Base-by-base conservation (phyloP, 331 rosid genomes). In the Phaseolus coccineus region DNA sequence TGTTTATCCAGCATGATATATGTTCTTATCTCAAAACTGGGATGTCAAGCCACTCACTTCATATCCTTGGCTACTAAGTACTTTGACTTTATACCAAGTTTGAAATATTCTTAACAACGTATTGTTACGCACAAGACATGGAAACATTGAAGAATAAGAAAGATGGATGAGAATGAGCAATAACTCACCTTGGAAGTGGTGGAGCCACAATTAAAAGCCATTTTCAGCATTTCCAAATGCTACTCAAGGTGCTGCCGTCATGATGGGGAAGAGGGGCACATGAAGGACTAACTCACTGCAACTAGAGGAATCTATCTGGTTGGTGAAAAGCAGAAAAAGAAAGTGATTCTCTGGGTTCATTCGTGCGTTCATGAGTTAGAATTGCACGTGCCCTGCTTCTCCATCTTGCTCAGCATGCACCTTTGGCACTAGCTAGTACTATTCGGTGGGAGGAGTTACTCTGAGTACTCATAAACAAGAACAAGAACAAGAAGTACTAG, bases 341-440 rank as follows among this genome's bases (percentile, higher is more conserved):
- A 55, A 4, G 72, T 59, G 59, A 40, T 78, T 58, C 55, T 71
- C 46, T 77, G 33, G 44, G 51, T 56, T 78, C 16, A 67, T 35
- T 87, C 69, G 37, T 58, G 81, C 90, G 57, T 11, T 14, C 57
- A 56, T 63, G 92, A 87, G 96, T 89, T 82, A 90, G 94, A 79
- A 87, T 84, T 92, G 97, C 97, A 94, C 98, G 98, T 94, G 98
- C 98, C 97, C 97, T 94, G 98, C 98, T 94, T 92, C 98, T 94
- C 98, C 98, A 94, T 90, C 98, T 69, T 83, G 98, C 88, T 87
- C 96, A 85, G 76, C 96, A 82, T 87, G 84, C 94, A 85, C 91
- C 92, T 78, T 71, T 72, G 24, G 14, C 35, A 40, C 46, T 27
- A 27, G 58, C 25, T 64, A 61, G 40, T 61, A 40, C 25, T 64